These are phyloP conservation scores for Venturia effusa DNA, from an alignment of 2,329 filamentous ascomycete species.

Conservation along the genomic window DNA sequence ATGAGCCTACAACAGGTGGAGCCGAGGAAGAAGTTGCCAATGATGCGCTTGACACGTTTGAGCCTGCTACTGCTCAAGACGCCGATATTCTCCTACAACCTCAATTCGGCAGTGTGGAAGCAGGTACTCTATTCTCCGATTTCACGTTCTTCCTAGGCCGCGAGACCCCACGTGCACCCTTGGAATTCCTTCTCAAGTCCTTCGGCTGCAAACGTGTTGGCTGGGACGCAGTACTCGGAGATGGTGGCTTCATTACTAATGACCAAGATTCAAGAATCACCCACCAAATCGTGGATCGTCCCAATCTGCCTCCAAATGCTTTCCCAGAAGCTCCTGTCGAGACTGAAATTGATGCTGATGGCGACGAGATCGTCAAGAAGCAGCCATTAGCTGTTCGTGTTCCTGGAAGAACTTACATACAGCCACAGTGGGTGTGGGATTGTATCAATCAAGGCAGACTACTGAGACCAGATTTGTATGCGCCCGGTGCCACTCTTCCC, in stretches of 20 bases:
- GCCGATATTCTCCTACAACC: conserved; percentile 84
- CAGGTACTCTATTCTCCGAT: conserved; percentile 69
- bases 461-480: conserved; percentile 77
- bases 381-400: conserved; percentile 50
- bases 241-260: conserved; percentile 83
- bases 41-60: conserved; percentile 78
- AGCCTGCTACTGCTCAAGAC: conserved; percentile 62
- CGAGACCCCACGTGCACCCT: conserved; percentile 78
- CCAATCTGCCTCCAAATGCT: conserved; percentile 47
- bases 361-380: conserved; percentile 30
- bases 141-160: conserved; percentile 89
- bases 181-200: conserved; percentile 86
- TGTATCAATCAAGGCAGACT: conserved; percentile 86
- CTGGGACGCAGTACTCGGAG: conserved; percentile 85
- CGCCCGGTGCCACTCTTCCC: conserved; percentile 77
- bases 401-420: conserved; percentile 84
- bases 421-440: conserved; percentile 99
- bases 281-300: conserved; percentile 91
- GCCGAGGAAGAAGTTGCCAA: conserved; percentile 22
- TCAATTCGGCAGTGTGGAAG: conserved; percentile 51
- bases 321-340: conserved; percentile 20
- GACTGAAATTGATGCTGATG: conserved; percentile 24
- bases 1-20: conserved; percentile 22
- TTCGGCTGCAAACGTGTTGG: conserved; percentile 95
- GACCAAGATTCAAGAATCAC: conserved; percentile 84